These are phyloP conservation scores for Funneliformis geosporum DNA, from an alignment of 192 early-diverging fungal genomes.

Conservation along the genomic window DNA sequence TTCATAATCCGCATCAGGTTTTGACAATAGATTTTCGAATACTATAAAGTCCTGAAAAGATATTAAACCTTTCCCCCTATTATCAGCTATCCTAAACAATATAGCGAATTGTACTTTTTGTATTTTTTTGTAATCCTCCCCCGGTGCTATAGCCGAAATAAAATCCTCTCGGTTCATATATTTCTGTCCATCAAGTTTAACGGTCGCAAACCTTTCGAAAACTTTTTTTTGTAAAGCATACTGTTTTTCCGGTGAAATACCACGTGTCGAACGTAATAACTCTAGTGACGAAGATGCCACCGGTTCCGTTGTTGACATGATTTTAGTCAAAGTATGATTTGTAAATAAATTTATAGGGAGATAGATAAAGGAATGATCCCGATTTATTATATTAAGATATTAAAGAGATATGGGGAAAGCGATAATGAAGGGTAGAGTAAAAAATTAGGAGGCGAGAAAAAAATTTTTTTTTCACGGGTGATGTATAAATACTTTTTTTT, in stretches of 20 bases:
- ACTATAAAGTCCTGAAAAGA: slow-evolving; percentile 63
- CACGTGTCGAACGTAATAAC: not conserved
- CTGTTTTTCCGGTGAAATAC: not conserved
- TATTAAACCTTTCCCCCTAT: slow-evolving; percentile 47
- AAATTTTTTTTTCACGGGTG: not conserved
- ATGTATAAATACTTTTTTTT: no score
- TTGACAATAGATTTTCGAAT: slow-evolving; percentile 61
- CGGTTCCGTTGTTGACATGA: not conserved
- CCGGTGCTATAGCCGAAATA: slow-evolving; percentile 54
- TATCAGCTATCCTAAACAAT: slow-evolving; percentile 64
- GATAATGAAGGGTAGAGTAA: no score
- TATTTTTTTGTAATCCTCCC: slow-evolving; percentile 58
- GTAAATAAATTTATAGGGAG: not conserved
- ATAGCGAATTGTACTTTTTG: slow-evolving; percentile 57
- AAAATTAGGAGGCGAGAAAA: no score
- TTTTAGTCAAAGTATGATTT: not conserved
- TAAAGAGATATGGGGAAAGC: no score
- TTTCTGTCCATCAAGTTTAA: slow-evolving; percentile 52
- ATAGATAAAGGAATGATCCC: not conserved
- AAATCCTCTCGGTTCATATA: slow-evolving; percentile 65
- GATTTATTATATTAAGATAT: no score
- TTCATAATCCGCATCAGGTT: slow-evolving; percentile 74
- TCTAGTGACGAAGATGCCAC: not conserved
- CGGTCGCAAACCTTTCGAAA: slow-evolving; percentile 53
- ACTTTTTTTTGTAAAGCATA: slow-evolving; percentile 41